phyloP scores from a whole-genome alignment of 371 early-diverging fungal species.

The Saksenaea vasiformis region DNA sequence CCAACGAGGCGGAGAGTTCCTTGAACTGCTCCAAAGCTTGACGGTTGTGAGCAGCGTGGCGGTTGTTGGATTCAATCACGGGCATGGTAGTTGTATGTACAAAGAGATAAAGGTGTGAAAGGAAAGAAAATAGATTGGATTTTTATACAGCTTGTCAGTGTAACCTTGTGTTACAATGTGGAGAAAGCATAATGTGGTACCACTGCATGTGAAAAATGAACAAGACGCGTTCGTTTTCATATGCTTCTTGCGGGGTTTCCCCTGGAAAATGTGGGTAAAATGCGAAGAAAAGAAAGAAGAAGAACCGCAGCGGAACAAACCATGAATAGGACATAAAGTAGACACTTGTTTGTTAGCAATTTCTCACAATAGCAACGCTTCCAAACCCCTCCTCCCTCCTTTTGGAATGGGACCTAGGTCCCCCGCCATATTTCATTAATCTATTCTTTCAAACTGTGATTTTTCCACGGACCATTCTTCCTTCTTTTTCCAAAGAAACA shows the following conservation, averaged over 20 bases:
- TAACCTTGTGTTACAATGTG: neutral
- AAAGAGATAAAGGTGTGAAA: neutral
- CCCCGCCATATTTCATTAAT: too few species aligned
- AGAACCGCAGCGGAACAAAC: neutral
- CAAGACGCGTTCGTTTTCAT: neutral
- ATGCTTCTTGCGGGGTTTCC: neutral
- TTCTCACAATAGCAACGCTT: too few species aligned
- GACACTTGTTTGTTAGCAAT: neutral
- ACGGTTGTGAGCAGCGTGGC: constrained; percentile 27
- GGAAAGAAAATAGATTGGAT: neutral
- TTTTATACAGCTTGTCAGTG: neutral
- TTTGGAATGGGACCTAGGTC: too few species aligned
- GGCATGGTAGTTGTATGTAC: constrained; percentile 31
- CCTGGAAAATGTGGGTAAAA: neutral
- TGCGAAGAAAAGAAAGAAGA: neutral
- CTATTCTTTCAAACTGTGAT: too few species aligned
- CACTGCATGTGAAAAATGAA: constrained; percentile 1
- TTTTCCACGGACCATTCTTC: too few species aligned
- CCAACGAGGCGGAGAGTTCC: constrained; percentile 20
- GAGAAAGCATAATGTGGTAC: constrained; percentile 5
- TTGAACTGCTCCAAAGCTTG: constrained; percentile 26
- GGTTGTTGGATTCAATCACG: constrained; percentile 32
- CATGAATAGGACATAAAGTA: neutral
- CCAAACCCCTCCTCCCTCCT: too few species aligned
- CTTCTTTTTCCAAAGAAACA: too few species aligned